Evolutionary conservation across 495 filamentous ascomycete species (phyloP), one percentile per base, ranked within the genome.

Genomic region (Talaromyces stipitatus): DNA sequence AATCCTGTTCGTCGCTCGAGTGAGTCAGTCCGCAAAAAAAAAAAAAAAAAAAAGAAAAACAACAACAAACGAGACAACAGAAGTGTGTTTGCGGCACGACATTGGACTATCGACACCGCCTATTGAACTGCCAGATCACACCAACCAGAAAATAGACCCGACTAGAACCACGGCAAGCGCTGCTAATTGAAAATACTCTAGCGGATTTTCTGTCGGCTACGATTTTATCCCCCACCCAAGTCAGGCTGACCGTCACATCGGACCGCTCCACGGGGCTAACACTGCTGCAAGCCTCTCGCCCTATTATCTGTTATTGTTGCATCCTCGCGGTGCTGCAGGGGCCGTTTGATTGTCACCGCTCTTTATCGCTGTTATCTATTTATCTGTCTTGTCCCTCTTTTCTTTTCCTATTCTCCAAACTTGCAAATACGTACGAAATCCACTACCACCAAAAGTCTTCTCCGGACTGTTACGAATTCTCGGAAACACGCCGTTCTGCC

Each of bases 271-370:
- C 45, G 24, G 20, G 45, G 20, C 45, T 26, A 6, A 26, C 22
- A 12, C 45, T 48, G 24, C 24, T 26, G 45, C 45, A 23, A 24
- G 45, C 20, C 45, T 33, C 30, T 48, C 24, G 20, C 24, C 20
- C 24, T n/a, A 48, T 48, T 26, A 48, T 27, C 45, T 41, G 8
- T 26, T 48, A 26, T 48, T 48, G 24, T 48, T 26, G 45, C 45
- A 48, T 48, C 45, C 8, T 48, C 4, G 45, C 20, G 12, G 20
- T 10, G 45, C 45, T 48, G 45, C 45, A 48, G 45, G 45, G 45
- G 45, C 45, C 45, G 45, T 48, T 26, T 48, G 45, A 23, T 48
- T 48, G 45, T 48, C 45, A 48, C 45, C 45, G 45, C 45, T 48
- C 45, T 48, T 48, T 48, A 48, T 48, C 22, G 14, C 10, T 20